Percentiles rank a stretch among this genome's conserved stretches.
Conservation (phyloP, 1,139 yeast species). For the Debaryomycetaceae sp. region DNA sequence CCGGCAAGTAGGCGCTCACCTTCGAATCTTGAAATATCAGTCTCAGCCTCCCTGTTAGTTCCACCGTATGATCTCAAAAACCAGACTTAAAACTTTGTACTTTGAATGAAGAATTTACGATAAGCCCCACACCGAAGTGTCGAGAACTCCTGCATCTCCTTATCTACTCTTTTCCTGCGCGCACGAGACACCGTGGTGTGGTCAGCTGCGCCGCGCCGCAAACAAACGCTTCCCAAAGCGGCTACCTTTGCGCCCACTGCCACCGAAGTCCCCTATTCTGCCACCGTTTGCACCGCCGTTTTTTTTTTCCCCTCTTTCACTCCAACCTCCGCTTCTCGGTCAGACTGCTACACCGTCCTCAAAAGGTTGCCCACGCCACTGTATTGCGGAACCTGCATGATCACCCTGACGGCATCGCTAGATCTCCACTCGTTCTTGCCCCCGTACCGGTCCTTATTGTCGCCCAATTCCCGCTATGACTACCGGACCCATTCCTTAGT, state of each 20-base stretch:
- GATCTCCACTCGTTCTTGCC: conserved; percentile 38
- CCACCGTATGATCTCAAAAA: too few species aligned
- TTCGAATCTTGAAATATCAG: too few species aligned
- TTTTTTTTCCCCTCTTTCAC: not conserved
- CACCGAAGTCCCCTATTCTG: not conserved
- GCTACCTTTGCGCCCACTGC: not conserved
- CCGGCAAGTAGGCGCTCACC: too few species aligned
- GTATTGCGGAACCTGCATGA: not conserved
- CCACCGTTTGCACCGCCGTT: not conserved
- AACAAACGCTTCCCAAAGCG: not conserved
- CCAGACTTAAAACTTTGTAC: too few species aligned
- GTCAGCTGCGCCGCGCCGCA: not conserved
- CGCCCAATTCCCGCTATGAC: conserved; percentile 41
- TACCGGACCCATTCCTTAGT: conserved; percentile 37
- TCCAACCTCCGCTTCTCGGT: not conserved
- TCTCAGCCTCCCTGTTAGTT: too few species aligned
- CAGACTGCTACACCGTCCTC: too few species aligned
- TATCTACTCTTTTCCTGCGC: too few species aligned
- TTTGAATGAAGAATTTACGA: too few species aligned
- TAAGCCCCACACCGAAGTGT: too few species aligned
- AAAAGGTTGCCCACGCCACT: too few species aligned
- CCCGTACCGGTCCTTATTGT: conserved; percentile 40
- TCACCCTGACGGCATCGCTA: conserved; percentile 1
- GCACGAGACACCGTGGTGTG: too few species aligned
- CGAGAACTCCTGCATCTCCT: too few species aligned